Percentiles rank a stretch among this genome's conserved stretches.
Conservation (phyloP, 2,329 filamentous ascomycete genomes). For the Trichophyton rubrum region DNA sequence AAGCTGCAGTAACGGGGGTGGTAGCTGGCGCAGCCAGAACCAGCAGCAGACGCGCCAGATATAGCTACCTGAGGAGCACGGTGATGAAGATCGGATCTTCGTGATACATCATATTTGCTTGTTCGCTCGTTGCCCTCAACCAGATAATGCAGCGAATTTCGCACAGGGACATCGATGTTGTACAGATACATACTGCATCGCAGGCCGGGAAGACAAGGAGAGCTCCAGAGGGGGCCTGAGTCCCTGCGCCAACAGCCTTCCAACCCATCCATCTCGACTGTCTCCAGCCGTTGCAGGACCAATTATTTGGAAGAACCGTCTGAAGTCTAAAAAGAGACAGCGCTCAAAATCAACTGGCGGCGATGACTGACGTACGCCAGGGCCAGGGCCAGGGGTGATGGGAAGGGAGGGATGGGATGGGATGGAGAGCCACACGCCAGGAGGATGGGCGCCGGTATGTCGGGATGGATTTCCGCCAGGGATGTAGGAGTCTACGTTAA, state of each 20-base stretch:
- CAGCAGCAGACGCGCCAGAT: background rate
- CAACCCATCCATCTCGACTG: background rate
- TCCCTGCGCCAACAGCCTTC: background rate
- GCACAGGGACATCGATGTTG: background rate
- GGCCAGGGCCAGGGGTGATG: background rate
- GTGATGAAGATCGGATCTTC: background rate
- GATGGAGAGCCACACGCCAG: background rate
- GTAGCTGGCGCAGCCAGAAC: background rate
- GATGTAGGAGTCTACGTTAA: background rate
- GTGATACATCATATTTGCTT: conserved; percentile 3
- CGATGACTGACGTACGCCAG: conserved; percentile 1
- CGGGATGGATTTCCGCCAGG: conserved; percentile 1
- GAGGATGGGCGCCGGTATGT: background rate
- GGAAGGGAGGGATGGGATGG: too few relatives aligned
- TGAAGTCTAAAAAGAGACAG: background rate
- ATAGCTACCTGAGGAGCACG: background rate
- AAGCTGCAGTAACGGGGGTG: background rate
- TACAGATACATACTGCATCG: background rate
- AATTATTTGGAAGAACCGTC: background rate
- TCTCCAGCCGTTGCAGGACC: background rate
- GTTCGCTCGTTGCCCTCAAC: background rate
- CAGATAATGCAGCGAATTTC: conserved; percentile 2
- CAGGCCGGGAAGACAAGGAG: background rate
- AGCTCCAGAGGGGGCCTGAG: background rate
- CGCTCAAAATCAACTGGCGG: background rate